Base-by-base conservation (phyloP, 768 basidiomycete genomes). In the Mrakia frigida region DNA sequence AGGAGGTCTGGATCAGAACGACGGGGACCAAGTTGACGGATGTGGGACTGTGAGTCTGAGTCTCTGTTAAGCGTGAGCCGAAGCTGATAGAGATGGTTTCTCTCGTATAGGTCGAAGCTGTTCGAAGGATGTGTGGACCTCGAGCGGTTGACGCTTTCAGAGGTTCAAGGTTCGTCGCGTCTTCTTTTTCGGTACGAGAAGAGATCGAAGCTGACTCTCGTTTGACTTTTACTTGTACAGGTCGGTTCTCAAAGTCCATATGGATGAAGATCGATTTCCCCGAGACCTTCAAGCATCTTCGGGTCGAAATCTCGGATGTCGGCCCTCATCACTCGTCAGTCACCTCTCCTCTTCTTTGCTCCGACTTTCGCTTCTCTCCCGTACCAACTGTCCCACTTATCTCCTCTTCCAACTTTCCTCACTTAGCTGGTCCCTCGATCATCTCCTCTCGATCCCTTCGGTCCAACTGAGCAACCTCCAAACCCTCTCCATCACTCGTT, bases 321-420 rank as follows among this genome's bases (percentile, higher is more conserved):
- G 75, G 75, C 50, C 75, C 75, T 33, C 75, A 76, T 59, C 75
- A 76, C 67, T 75, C 74, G 74, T 75, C 35, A 28, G 67, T 68
- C n/a, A 25, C 35, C 33, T 7, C 23, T 52, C 70, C n/a, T 4
- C 7, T 28, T 33, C 46, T 2, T 16, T 50, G n/a, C 25, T 31
- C 5, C 5, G 5, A 33, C 25, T 25, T 28, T 28, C 6, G 6
- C n/a, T 14, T n/a, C 33, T 31, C 69, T 28, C 18, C 41, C 67
- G 23, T 21, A 39, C 41, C 13, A 28, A 70, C 41, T 14, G 39
- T 3, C 10, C n/a, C 37, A n/a, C n/a, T n/a, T 56, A 11, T 16
- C 52, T 68, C 13, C 33, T n/a, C 33, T 16, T 50, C 28, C n/a
- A n/a, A n/a, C n/a, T n/a, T 28, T 7, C 37, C 1, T 35, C n/a